phyloP scores from a whole-genome alignment of 441 rosid genomes.

The Eruca vesicaria region DNA sequence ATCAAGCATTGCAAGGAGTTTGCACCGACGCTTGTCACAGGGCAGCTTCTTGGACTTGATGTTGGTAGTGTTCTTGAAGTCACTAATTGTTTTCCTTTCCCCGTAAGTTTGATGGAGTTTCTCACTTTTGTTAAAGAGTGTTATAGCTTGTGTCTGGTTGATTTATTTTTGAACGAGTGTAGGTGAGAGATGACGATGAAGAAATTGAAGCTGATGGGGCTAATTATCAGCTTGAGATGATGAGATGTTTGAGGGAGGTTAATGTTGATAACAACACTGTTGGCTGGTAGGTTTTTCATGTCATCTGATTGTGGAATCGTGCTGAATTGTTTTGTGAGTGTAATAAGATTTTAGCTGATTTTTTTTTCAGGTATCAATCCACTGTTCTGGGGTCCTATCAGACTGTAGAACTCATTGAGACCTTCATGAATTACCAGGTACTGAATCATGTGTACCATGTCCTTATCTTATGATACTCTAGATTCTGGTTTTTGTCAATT shows the following conservation, averaged over 20 bases:
- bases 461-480: neutral
- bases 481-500: neutral
- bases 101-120: conserved; percentile 42
- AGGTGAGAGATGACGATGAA: conserved; percentile 90
- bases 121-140: neutral
- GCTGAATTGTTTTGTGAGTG: neutral
- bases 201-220: conserved; percentile 98
- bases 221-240: conserved; percentile 98
- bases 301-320: neutral
- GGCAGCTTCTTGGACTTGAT: conserved; percentile 95
- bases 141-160: neutral
- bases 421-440: conserved; percentile 99
- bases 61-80: conserved; percentile 97
- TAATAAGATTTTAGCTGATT: neutral
- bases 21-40: conserved; percentile 88
- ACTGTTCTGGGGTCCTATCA: conserved; percentile 89
- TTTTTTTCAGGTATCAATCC: conserved; percentile 83
- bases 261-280: conserved; percentile 98
- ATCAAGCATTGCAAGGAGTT: conserved; percentile 97
- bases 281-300: conserved; percentile 64
- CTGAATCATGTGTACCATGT: neutral
- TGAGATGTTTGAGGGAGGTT: conserved; percentile 96
- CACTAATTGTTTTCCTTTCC: conserved; percentile 96
- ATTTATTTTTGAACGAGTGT: neutral
- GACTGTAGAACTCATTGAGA: conserved; percentile 90